These are phyloP conservation scores for Geranium incanum DNA, from an alignment of 441 rosid species.

Conservation along the genomic window DNA sequence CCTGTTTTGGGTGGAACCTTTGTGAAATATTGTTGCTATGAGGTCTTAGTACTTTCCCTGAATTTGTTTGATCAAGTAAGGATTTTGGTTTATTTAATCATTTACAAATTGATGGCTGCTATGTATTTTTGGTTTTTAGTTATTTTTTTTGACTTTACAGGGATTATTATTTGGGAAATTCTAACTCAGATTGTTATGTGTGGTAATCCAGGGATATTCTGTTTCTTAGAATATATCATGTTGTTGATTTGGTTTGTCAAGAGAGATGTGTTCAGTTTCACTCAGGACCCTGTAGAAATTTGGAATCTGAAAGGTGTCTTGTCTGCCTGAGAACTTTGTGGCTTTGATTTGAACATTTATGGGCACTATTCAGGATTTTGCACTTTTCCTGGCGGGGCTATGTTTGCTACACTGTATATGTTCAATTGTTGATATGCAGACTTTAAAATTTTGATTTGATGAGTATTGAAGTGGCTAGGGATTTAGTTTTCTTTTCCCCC, in stretches of 20 bases:
- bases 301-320: not conserved
- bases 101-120: not conserved
- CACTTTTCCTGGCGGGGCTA: not conserved
- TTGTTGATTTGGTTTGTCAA: not conserved
- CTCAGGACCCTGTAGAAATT: not conserved
- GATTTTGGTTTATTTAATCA: not conserved
- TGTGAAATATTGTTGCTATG: not conserved
- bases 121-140: not conserved
- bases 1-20: not conserved
- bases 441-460: not conserved
- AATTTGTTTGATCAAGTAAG: not conserved
- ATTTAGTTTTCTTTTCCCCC: not conserved
- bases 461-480: not conserved
- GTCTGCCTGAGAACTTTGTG: not conserved
- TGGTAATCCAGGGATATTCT: not conserved
- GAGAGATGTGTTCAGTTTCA: not conserved
- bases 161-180: not conserved
- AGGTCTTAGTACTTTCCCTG: not conserved
- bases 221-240: not conserved
- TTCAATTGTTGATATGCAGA: not conserved
- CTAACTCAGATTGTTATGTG: not conserved
- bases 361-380: not conserved
- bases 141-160: not conserved
- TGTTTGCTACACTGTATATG: not conserved
- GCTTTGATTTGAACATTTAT: not conserved